These are phyloP conservation scores for Helicocarpus griseus DNA, from an alignment of 2,329 filamentous ascomycete genomes.

Conservation along the genomic window DNA sequence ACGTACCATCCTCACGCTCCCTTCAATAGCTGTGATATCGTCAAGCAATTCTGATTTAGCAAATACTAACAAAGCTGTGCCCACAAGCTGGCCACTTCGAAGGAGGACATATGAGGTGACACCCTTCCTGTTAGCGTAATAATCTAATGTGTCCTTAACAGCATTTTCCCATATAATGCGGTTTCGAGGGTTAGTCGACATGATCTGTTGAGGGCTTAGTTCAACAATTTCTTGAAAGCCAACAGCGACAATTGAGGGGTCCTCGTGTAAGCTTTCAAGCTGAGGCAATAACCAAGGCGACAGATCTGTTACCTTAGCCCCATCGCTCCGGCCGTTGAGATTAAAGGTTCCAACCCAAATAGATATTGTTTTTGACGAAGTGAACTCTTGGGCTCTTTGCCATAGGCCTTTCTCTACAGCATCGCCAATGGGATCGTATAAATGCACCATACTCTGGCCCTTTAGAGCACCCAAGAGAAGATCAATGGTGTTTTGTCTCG, in stretches of 20 bases:
- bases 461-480: conserved; percentile 78
- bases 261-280: conserved; percentile 44
- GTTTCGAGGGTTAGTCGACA: conserved; percentile 88
- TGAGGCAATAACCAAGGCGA: conserved; percentile 71
- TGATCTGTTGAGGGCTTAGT: conserved; percentile 93
- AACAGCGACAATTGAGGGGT: conserved; percentile 78
- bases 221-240: conserved; percentile 99
- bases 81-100: conserved; percentile 86
- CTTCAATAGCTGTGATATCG: conserved; percentile 93
- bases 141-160: conserved; percentile 68
- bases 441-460: conserved; percentile 69
- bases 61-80: conserved; percentile 85
- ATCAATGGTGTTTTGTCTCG: conserved; percentile 87
- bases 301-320: conserved; percentile 62
- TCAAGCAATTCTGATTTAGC: conserved; percentile 67
- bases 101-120: conserved; percentile 79
- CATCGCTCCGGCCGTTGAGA: conserved; percentile 75
- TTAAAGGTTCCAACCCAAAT: conserved; percentile 91
- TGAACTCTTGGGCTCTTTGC: conserved; percentile 59
- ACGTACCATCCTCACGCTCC: conserved; percentile 72
- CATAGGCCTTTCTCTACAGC: conserved; percentile 68
- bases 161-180: conserved; percentile 79
- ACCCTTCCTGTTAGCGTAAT: conserved; percentile 52
- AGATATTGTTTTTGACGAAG: conserved; percentile 61
- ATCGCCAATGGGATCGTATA: conserved; percentile 93